These are phyloP conservation scores for Lagerstroemia speciosa DNA, from an alignment of 345 rosid species.

Conservation along the genomic window DNA sequence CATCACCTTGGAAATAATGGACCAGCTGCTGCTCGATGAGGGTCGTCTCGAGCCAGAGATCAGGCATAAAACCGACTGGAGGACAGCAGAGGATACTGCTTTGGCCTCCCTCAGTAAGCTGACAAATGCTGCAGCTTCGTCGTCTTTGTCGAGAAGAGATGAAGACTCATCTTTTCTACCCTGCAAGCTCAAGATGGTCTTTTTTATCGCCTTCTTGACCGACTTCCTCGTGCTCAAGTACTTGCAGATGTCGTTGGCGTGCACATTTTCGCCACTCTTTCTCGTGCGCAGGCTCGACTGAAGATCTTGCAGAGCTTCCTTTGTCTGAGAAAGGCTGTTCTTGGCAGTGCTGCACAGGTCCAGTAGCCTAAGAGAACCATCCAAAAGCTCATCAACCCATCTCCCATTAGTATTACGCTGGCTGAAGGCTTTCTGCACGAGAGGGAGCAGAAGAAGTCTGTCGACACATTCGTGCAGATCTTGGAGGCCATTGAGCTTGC, in stretches of 20 bases:
- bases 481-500: conserved; percentile 8
- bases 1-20: conserved; percentile 1
- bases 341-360: conserved; percentile 14
- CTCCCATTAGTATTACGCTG: conserved; percentile 8
- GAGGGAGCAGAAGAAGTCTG: conserved; percentile 15
- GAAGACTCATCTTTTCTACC: not conserved
- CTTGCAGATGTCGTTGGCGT: conserved; percentile 2
- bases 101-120: not conserved
- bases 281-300: conserved; percentile 20
- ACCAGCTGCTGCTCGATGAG: not conserved
- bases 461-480: conserved; percentile 23
- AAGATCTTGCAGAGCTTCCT: conserved; percentile 16
- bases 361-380: conserved; percentile 19
- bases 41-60: not conserved
- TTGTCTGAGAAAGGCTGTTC: conserved; percentile 18
- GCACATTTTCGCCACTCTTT: not conserved
- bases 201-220: conserved; percentile 31
- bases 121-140: not conserved
- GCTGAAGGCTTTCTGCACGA: conserved; percentile 8
- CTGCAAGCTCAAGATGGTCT: conserved; percentile 1
- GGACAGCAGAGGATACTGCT: not conserved
- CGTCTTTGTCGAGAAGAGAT: not conserved
- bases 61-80: not conserved
- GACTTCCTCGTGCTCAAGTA: conserved; percentile 36
- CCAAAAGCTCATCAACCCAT: conserved; percentile 13